Evolutionary conservation across 108 stramenopile genomes (phyloP).

Genomic region (Cyclostephanos tholiformis): DNA sequence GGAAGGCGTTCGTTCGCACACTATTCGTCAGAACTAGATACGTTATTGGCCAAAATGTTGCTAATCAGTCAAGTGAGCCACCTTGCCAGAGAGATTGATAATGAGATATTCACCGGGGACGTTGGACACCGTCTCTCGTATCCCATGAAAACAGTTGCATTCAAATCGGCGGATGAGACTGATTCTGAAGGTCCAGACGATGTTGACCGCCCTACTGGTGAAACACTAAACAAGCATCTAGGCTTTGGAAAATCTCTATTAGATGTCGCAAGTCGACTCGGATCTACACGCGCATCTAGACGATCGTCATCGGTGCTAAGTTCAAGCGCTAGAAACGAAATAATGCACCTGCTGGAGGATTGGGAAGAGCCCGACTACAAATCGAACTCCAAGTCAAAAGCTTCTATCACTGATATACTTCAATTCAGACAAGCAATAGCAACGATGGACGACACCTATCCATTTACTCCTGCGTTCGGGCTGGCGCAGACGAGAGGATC

Average conservation of each 20-base stretch:
- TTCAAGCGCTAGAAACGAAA: constrained; percentile 24
- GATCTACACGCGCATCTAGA: not conserved
- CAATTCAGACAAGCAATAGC: constrained; percentile 52
- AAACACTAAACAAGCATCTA: not conserved
- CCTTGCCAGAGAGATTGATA: constrained; percentile 33
- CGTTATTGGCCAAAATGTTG: constrained; percentile 65
- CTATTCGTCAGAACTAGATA: constrained; percentile 60
- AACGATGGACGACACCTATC: constrained; percentile 43
- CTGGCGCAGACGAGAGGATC: constrained; percentile 53
- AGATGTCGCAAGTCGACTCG: constrained; percentile 5
- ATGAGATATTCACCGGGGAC: not conserved
- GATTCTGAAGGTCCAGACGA: constrained; percentile 32
- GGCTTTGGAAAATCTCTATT: constrained; percentile 37
- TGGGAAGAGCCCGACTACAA: constrained; percentile 49
- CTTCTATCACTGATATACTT: constrained; percentile 45
- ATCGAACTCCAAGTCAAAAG: not conserved
- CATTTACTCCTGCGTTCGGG: constrained; percentile 60
- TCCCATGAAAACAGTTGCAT: constrained; percentile 14
- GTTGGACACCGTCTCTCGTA: constrained; percentile 19
- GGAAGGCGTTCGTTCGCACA: constrained; percentile 53
- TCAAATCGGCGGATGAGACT: constrained; percentile 15
- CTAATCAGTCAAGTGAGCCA: constrained; percentile 56
- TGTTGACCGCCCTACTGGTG: not conserved
- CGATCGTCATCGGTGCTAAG: not conserved
- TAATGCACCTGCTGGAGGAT: constrained; percentile 45